Percentiles rank a stretch among this genome's conserved stretches.
Evolutionary conservation across 306 rosid species (phyloP).

Genomic region (Prunus mongolica): DNA sequence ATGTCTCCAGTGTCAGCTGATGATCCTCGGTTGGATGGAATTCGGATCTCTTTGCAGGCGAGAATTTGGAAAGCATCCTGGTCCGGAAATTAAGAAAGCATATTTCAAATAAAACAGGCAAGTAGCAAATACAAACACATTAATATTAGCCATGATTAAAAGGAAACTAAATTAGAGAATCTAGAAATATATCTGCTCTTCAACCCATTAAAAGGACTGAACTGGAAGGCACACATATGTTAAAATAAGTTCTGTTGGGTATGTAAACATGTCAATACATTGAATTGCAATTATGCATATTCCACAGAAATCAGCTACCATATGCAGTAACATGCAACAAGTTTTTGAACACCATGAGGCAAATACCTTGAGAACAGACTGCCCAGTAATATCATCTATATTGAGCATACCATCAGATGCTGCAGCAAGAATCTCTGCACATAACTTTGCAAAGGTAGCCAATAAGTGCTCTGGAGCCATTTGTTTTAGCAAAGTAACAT

Average conservation of each 20-base stretch:
- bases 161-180: background rate
- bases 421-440: constrained; percentile 87
- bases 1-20: constrained; percentile 61
- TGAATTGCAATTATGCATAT: background rate
- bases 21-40: constrained; percentile 46
- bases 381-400: constrained; percentile 65
- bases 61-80: constrained; percentile 86
- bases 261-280: background rate
- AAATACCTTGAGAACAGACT: constrained; percentile 81
- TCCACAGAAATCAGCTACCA: background rate
- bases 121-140: background rate
- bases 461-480: constrained; percentile 96
- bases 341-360: background rate
- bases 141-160: background rate
- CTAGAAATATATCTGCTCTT: background rate
- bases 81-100: background rate
- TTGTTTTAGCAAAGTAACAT: constrained; percentile 83
- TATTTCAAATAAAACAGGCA: background rate
- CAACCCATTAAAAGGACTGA: background rate
- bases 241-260: background rate
- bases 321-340: background rate
- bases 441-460: constrained; percentile 86
- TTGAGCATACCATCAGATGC: constrained; percentile 85
- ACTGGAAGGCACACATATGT: background rate
- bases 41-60: constrained; percentile 82